Percentiles rank a stretch among this genome's conserved stretches.
These are phyloP conservation scores for Phytophthora megakarya DNA, from an alignment of 352 stramenopile genomes.

Conservation along the genomic window DNA sequence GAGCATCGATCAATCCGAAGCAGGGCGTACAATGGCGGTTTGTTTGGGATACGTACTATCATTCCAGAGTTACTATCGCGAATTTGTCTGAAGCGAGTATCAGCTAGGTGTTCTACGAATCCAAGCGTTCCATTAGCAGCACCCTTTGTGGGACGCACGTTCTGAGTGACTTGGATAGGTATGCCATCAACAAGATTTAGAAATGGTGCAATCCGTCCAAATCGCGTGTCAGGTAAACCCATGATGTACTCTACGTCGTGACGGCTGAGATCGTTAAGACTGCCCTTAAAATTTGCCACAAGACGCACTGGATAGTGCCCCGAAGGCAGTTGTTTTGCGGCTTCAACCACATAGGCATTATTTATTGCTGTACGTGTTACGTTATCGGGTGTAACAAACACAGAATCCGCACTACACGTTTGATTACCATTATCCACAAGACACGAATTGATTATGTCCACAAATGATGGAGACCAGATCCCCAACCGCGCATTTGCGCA, in stretches of 20 bases:
- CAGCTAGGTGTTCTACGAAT: not conserved
- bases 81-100: conserved; percentile 4
- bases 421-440: not conserved
- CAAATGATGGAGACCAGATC: conserved; percentile 1
- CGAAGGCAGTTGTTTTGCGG: not conserved
- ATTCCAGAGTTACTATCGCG: not conserved
- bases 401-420: not conserved
- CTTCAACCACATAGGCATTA: not conserved
- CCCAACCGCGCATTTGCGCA: not conserved
- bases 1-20: not conserved
- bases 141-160: conserved; percentile 3
- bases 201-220: conserved; percentile 5
- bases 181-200: not conserved
- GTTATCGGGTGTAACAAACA: conserved; percentile 7
- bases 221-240: conserved; percentile 3
- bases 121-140: conserved; percentile 4
- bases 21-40: not conserved
- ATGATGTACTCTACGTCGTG: not conserved
- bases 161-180: conserved; percentile 2
- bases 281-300: not conserved
- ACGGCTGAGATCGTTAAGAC: conserved; percentile 1
- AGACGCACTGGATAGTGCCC: conserved; percentile 1
- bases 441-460: conserved; percentile 7
- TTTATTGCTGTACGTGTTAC: conserved; percentile 5
- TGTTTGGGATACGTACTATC: not conserved